Evolutionary conservation across 2,329 filamentous ascomycete genomes (phyloP), one percentile per base, ranked within the genome.

Genomic region (Colletotrichum cereale): DNA sequence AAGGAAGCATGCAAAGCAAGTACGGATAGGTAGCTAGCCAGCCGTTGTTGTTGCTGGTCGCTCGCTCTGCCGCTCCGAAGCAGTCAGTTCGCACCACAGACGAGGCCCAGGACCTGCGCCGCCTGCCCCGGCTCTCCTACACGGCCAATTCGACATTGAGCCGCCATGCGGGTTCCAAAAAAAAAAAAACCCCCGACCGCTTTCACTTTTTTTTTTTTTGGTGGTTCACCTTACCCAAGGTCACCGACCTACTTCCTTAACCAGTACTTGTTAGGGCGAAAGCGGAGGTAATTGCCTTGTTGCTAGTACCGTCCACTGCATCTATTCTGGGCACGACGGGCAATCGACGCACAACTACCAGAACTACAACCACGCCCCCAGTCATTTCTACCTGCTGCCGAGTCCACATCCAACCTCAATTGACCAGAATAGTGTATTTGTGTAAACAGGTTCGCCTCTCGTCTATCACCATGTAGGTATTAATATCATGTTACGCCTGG

Each of bases 11-110:
- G 55, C 55, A 34, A 34, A 55, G 38, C 48, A 53, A 34, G 36
- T n/a, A n/a, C n/a, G n/a, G n/a, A n/a, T n/a, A n/a, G n/a, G n/a
- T n/a, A n/a, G n/a, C n/a, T n/a, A n/a, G n/a, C n/a, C 36, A 52
- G 26, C 26, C 7, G 36, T 50, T n/a, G 42, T 62, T 50, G 44
- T 31, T 42, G 44, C n/a, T 14, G 57, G 40, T 24, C 55, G 67
- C 26, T 21, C 57, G 26, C 52, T 60, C 38, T 47, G n/a, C 36
- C 12, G 57, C 57, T 63, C 64, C 58, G 58, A 61, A 38, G 64
- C 57, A 68, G 58, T 71, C 68, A 67, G 57, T 68, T 57, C 18
- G 68, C 31, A 63, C 68, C 65, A 68, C 65, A 68, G 68, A 71
- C 64, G 48, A 38, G 67, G 64, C 52, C 67, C 50, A 67, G 56